phyloP scores from a whole-genome alignment of 805 yeast species.

The Wickerhamomyces hampshirensis region DNA sequence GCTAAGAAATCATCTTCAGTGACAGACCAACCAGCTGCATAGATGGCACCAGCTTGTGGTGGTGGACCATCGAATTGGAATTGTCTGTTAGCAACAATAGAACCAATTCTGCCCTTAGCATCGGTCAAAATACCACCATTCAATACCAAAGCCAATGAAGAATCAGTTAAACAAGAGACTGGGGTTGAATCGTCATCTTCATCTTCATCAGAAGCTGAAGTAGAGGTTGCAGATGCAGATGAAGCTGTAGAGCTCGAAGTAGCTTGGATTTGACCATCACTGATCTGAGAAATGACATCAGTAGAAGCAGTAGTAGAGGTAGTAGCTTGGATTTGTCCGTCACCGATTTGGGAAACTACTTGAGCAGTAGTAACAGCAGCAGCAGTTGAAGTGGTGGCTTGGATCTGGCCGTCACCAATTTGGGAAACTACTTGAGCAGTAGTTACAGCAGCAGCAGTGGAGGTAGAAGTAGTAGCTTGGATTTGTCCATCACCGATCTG shows the following conservation, averaged over 20 bases:
- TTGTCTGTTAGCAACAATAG: constrained; percentile 79
- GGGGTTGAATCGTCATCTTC: constrained; percentile 21
- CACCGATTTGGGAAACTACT: constrained; percentile 17
- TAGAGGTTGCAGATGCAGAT: constrained; percentile 8
- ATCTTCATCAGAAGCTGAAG: constrained; percentile 20
- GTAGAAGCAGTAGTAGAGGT: constrained; percentile 24
- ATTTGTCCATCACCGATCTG: constrained; percentile 22
- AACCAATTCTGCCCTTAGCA: constrained; percentile 62
- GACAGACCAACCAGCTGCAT: constrained; percentile 63
- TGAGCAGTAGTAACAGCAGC: constrained; percentile 29
- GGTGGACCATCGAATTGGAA: constrained; percentile 86
- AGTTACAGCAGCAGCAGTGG: constrained; percentile 20
- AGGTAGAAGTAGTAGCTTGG: constrained; percentile 24
- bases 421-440: constrained; percentile 24
- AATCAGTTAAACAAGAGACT: constrained; percentile 40
- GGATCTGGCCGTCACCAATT: constrained; percentile 29
- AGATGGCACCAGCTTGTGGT: constrained; percentile 75
- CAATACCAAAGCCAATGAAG: constrained; percentile 53
- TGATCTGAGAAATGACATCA: constrained; percentile 17
- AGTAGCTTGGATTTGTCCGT: constrained; percentile 23
- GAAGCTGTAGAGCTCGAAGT: constrained; percentile 7
- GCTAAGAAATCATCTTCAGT: constrained; percentile 57
- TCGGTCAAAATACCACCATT: constrained; percentile 50
- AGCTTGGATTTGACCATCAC: constrained; percentile 20
- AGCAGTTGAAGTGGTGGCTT: constrained; percentile 23